A percentile compares a stretch with the other conserved stretches of the same genome.
phyloP scores from a whole-genome alignment of 208 protist genomes.

The Trypanosoma cruzi region DNA sequence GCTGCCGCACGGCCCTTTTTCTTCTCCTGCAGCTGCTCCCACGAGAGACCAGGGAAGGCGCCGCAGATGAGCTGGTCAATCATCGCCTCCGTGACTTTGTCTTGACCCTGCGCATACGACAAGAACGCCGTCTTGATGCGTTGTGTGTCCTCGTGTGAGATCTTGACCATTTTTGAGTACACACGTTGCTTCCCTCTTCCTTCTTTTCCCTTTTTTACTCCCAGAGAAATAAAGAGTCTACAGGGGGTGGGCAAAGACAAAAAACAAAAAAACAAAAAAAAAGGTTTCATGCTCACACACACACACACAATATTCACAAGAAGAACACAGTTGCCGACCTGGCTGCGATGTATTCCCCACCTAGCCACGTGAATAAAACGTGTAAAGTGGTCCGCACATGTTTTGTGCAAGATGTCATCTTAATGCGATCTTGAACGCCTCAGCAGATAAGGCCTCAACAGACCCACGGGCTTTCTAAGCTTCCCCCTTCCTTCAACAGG shows the following conservation, averaged over 20 bases:
- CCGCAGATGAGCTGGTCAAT: constrained; percentile 91
- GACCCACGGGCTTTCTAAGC: neutral
- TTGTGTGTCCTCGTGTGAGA: constrained; percentile 77
- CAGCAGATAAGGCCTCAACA: neutral
- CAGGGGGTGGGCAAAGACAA: neutral
- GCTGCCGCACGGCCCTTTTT: constrained; percentile 60
- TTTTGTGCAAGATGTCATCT: no score
- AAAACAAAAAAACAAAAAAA: neutral
- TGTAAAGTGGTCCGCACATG: no score
- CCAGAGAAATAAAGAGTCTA: neutral
- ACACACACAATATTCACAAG: no score
- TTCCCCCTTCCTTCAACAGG: constrained; percentile 9
- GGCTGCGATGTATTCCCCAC: no score
- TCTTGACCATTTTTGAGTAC: constrained; percentile 44
- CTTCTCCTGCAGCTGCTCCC: constrained; percentile 82
- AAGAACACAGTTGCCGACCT: no score
- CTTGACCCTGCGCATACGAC: constrained; percentile 82
- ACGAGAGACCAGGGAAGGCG: constrained; percentile 76
- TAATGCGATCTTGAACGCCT: no score
- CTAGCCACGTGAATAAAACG: no score
- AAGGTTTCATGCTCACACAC: neutral
- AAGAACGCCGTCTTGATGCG: constrained; percentile 90
- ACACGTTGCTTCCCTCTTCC: neutral
- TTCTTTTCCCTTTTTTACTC: constrained; percentile 21
- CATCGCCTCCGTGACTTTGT: constrained; percentile 79